Conservation (phyloP, 2,329 filamentous ascomycete genomes). For the Ophiostoma australiae region DNA sequence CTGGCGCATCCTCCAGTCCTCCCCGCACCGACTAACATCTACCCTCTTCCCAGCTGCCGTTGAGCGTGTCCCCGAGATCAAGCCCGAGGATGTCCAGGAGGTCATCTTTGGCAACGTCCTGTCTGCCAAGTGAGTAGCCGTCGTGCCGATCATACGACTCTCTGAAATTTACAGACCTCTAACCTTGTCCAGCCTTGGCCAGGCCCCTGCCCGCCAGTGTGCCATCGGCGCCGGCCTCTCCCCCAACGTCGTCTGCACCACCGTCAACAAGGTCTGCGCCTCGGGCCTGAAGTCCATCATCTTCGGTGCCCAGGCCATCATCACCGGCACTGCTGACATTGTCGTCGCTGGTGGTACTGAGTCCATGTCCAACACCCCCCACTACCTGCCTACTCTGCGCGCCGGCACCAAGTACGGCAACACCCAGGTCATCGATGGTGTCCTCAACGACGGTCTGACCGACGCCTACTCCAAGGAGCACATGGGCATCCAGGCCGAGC, state of each 20-base stretch:
- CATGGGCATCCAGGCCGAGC: conserved; percentile 91
- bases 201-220: conserved; percentile 93
- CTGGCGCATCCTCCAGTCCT: neutral
- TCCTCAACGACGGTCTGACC: conserved; percentile 89
- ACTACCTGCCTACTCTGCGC: conserved; percentile 87
- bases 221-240: conserved; percentile 82
- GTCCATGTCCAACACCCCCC: conserved; percentile 97
- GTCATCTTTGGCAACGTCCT: conserved; percentile 98
- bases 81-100: conserved; percentile 85
- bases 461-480: conserved; percentile 91
- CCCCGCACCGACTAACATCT: conserved; percentile 17
- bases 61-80: conserved; percentile 78
- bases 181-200: conserved; percentile 63
- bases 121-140: conserved; percentile 71
- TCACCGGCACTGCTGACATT: conserved; percentile 88
- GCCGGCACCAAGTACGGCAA: conserved; percentile 91
- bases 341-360: conserved; percentile 93
- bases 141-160: too few relatives aligned
- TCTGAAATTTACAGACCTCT: neutral
- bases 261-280: conserved; percentile 98
- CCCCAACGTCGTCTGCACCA: conserved; percentile 76
- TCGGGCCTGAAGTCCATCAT: conserved; percentile 92
- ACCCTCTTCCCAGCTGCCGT: conserved; percentile 56
- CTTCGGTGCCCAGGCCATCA: conserved; percentile 92
- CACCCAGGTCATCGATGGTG: conserved; percentile 80